Percentiles rank a stretch among this genome's conserved stretches.
These are phyloP conservation scores for Kockovaella imperatae DNA, from an alignment of 768 basidiomycete species.

Conservation along the genomic window DNA sequence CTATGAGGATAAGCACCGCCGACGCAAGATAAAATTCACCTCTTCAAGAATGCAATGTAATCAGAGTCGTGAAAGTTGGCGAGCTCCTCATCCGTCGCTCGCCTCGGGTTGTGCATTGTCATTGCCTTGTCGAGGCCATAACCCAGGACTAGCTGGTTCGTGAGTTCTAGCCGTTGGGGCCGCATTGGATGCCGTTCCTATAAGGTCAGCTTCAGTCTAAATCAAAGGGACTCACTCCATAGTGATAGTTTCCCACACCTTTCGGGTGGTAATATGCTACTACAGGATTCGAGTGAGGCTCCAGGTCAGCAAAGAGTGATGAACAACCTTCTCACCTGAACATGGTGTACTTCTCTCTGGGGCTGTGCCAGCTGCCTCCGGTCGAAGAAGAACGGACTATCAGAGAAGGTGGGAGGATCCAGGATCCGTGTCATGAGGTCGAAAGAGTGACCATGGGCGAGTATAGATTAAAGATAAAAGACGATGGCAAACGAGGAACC, in stretches of 20 bases:
- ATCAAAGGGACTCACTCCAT: slow-evolving; percentile 62
- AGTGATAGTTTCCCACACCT: slow-evolving; percentile 90
- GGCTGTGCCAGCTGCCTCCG: slow-evolving; percentile 24
- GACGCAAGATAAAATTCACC: slow-evolving; percentile 49
- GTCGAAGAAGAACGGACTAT: slow-evolving; percentile 45
- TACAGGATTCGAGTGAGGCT: slow-evolving; percentile 76
- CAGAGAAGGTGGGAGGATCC: slow-evolving; percentile 42
- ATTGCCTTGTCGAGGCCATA: slow-evolving; percentile 95
- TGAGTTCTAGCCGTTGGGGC: slow-evolving; percentile 88
- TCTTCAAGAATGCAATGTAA: slow-evolving; percentile 91
- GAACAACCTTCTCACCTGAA: slow-evolving; percentile 26
- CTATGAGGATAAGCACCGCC: slow-evolving; percentile 45
- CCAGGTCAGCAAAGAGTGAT: slow-evolving; percentile 2
- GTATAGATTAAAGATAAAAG: background rate
- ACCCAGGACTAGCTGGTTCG: slow-evolving; percentile 89
- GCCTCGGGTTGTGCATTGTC: slow-evolving; percentile 81
- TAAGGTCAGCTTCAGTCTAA: background rate
- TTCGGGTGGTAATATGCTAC: slow-evolving; percentile 96
- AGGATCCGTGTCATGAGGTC: slow-evolving; percentile 12
- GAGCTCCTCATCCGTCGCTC: slow-evolving; percentile 82
- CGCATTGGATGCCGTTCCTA: slow-evolving; percentile 99
- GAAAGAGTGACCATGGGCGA: slow-evolving; percentile 1
- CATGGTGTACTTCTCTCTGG: slow-evolving; percentile 31
- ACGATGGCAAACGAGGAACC: background rate
- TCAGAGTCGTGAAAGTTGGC: slow-evolving; percentile 88